Base-by-base conservation (phyloP, 2,329 filamentous ascomycete species). In the Sporothrix protearum region DNA sequence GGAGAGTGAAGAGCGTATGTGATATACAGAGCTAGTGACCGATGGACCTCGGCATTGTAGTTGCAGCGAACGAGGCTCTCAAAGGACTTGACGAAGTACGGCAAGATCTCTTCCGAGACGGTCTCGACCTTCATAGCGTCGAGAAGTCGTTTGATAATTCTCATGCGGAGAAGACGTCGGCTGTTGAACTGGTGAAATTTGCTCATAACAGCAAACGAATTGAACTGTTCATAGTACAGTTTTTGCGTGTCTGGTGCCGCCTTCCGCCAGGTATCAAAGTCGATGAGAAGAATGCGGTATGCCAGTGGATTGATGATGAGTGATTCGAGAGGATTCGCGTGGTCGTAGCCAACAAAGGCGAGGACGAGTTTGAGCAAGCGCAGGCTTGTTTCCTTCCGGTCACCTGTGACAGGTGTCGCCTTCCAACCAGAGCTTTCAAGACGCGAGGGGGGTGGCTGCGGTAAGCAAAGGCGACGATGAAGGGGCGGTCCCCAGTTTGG, bases 251-350 rank as follows among this genome's bases (percentile, higher is more conserved):
- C 86, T 5, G 88, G 79, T 45, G 92, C 90, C 28, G 92, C 92
- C 80, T 89, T 90, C 75, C 95, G 88, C 96, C 96, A 99, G 25
- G 95, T 91, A 77, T 97, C 95, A 75, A 96, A 88, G 80, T 99
- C 96, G 70, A 98, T 92, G 36, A 99, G 85, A 22, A 99, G 84
- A 45, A 97, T 91, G 61, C 96, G 90, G 80, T 98, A 99, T 3
- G 95, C 96, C 73, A 99, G 85, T 0, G 96, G 95, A 76, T 99
- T 99, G 76, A 97, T 92, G 78, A 99, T 96, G 76, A 97, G 92
- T 0, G 95, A 97, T 72, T 95, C 91, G 72, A 93, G 88, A 0
- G 94, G 92, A 45, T 89, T 86, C n/a, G 87, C 83, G 75, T 91
- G 89, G 73, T 94, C 90, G 80, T 97, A 98, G 2, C 96, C 96